Evolutionary conservation across 306 rosid genomes (phyloP).

Genomic region (Echinosophora koreensis): DNA sequence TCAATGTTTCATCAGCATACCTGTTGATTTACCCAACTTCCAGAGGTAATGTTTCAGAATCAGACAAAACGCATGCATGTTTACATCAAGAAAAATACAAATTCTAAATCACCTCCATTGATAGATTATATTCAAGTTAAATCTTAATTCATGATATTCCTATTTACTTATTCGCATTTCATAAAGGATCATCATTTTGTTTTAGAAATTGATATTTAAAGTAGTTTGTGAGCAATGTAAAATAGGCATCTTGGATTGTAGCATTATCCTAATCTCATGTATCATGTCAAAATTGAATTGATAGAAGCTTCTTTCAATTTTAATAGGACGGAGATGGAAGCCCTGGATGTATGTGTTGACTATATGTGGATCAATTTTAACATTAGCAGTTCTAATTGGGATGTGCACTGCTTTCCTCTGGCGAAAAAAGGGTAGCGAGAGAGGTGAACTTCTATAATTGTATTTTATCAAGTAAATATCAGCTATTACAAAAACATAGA

Average conservation of each 20-base stretch:
- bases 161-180: not conserved
- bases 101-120: too few species aligned
- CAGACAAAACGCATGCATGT: not conserved
- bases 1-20: conserved; percentile 44
- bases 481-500: not conserved
- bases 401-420: conserved; percentile 18
- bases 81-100: not conserved
- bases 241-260: not conserved
- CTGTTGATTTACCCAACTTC: conserved; percentile 38
- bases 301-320: conserved; percentile 15
- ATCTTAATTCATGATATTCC: not conserved
- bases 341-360: conserved; percentile 56
- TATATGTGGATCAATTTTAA: conserved; percentile 38
- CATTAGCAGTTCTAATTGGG: conserved; percentile 43
- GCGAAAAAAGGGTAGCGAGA: conserved; percentile 10
- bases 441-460: conserved; percentile 43
- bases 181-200: not conserved
- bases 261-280: conserved; percentile 5
- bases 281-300: not conserved
- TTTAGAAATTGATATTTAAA: not conserved
- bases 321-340: conserved; percentile 53
- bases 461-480: not conserved
- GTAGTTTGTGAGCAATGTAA: not conserved
- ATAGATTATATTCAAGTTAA: too few species aligned
- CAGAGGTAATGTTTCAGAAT: conserved; percentile 37